These are phyloP conservation scores for Salvia rosmarinus DNA, from an alignment of 257 asterid species.

Conservation along the genomic window DNA sequence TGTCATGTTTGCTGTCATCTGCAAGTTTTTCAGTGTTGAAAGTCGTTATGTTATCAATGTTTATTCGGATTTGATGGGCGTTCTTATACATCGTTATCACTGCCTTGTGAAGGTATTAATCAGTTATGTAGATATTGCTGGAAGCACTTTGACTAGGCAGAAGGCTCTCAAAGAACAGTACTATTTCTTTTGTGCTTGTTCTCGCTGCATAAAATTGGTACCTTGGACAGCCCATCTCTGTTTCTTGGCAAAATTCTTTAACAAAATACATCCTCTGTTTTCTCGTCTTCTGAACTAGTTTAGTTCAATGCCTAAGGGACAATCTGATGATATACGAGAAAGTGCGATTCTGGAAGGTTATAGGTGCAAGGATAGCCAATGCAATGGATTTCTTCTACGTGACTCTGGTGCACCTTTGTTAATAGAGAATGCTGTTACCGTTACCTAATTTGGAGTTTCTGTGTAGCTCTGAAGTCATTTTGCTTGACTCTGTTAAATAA, in stretches of 20 bases:
- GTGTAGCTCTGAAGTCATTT: constrained; percentile 21
- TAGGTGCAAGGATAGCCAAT: constrained; percentile 64
- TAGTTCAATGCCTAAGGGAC: constrained; percentile 55
- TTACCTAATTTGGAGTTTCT: constrained; percentile 14
- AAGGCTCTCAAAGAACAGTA: constrained; percentile 91
- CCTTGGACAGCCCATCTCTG: constrained; percentile 8
- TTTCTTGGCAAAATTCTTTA: constrained; percentile 22
- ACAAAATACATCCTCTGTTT: constrained; percentile 7
- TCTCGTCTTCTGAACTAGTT: constrained; percentile 32
- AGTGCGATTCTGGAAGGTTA: constrained; percentile 91
- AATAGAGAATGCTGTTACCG: background rate
- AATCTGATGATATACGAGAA: constrained; percentile 77
- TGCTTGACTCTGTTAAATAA: constrained; percentile 23
- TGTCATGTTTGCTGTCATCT: constrained; percentile 13
- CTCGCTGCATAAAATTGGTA: constrained; percentile 82
- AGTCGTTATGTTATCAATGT: background rate
- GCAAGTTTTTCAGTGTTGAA: background rate
- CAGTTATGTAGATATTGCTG: constrained; percentile 93
- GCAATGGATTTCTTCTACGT: constrained; percentile 74
- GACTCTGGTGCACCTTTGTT: constrained; percentile 55
- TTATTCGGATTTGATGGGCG: constrained; percentile 13
- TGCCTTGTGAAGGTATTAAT: constrained; percentile 65
- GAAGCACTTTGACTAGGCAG: constrained; percentile 87
- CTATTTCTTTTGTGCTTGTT: constrained; percentile 79
- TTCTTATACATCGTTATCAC: constrained; percentile 32